Conservation (phyloP, 371 early-diverging fungal genomes). For the Massospora cicadina region DNA sequence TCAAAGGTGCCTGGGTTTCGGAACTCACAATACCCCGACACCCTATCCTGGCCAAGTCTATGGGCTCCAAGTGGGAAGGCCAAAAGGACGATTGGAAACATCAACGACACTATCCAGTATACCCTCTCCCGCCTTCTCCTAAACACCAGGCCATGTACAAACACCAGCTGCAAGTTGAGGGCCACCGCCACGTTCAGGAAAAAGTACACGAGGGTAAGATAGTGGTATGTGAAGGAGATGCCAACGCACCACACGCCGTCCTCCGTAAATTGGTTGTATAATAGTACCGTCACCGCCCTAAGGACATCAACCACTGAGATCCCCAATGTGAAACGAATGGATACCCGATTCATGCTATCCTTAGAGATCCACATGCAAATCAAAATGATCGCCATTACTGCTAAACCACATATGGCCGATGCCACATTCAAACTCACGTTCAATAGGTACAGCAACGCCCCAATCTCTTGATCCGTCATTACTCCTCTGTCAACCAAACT, state of each 20-base stretch:
- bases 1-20: background rate
- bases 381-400: background rate
- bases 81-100: background rate
- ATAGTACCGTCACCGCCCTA: background rate
- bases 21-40: background rate
- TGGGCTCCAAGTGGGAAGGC: background rate
- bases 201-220: constrained; percentile 1
- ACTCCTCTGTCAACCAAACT: too few relatives aligned
- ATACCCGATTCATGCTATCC: background rate
- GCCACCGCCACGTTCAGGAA: constrained; percentile 4
- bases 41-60: background rate
- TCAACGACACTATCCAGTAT: background rate
- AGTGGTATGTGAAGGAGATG: background rate
- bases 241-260: background rate
- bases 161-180: constrained; percentile 8
- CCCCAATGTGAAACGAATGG: background rate
- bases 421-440: background rate
- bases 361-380: background rate
- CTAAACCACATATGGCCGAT: background rate
- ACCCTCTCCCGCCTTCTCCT: background rate
- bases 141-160: constrained; percentile 1
- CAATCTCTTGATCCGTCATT: too few relatives aligned
- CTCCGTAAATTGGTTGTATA: background rate
- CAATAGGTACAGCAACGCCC: too few relatives aligned
- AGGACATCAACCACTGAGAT: constrained; percentile 1